These are phyloP conservation scores for Nakazawaea ernobii DNA, from an alignment of 805 yeast species.

Conservation along the genomic window DNA sequence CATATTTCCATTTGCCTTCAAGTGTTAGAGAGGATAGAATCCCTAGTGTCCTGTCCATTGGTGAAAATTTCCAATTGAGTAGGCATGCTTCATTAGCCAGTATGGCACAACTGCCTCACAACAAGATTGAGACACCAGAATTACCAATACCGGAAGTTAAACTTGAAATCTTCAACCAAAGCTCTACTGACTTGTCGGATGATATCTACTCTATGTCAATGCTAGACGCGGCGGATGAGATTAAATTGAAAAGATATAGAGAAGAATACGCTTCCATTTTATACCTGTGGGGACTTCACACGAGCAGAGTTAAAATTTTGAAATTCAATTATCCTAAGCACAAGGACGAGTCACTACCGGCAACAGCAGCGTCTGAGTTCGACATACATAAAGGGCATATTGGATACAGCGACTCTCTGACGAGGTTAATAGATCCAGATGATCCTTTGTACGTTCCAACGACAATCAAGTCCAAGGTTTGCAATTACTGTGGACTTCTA, in stretches of 20 bases:
- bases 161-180: constrained; percentile 40
- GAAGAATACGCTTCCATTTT: constrained; percentile 73
- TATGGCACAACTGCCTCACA: background rate
- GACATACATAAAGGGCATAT: constrained; percentile 31
- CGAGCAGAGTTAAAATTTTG: constrained; percentile 71
- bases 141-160: constrained; percentile 26
- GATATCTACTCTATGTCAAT: constrained; percentile 34
- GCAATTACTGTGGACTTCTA: constrained; percentile 61
- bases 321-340: constrained; percentile 49
- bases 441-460: constrained; percentile 4
- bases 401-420: constrained; percentile 19
- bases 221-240: constrained; percentile 31
- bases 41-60: background rate
- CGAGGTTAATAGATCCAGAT: constrained; percentile 5
- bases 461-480: constrained; percentile 29
- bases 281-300: constrained; percentile 77
- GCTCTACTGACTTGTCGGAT: constrained; percentile 38
- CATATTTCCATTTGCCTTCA: background rate
- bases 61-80: constrained; percentile 1
- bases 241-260: constrained; percentile 39
- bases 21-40: constrained; percentile 3
- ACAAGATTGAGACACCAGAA: background rate
- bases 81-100: constrained; percentile 14
- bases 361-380: constrained; percentile 18
- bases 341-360: constrained; percentile 13